These are phyloP conservation scores for Fonsecaea nubica DNA, from an alignment of 2,329 filamentous ascomycete genomes.

Conservation along the genomic window DNA sequence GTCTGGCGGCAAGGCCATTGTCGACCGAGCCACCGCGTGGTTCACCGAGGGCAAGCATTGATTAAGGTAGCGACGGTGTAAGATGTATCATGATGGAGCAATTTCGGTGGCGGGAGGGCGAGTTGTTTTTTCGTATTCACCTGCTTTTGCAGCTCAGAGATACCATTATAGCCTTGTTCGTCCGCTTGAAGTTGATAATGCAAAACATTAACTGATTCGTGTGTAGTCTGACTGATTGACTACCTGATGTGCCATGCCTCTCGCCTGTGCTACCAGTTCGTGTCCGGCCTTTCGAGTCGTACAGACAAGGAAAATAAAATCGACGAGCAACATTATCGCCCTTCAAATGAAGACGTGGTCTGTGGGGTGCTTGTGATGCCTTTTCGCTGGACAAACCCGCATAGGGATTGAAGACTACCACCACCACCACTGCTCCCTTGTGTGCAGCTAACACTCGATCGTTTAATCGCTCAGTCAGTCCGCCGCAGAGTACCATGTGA, in stretches of 20 bases:
- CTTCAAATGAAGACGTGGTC: not conserved
- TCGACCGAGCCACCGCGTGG: conserved; percentile 81
- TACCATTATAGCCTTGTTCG: conserved; percentile 13
- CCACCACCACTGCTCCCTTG: no score
- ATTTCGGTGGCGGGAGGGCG: not conserved
- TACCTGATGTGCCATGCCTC: not conserved
- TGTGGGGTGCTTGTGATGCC: not conserved
- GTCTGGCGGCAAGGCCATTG: conserved; percentile 73
- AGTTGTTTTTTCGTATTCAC: not conserved
- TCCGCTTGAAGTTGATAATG: conserved; percentile 3
- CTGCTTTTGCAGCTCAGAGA: conserved; percentile 1
- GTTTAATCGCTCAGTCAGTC: no score
- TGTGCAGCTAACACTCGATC: no score
- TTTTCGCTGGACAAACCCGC: not conserved
- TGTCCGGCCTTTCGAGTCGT: not conserved
- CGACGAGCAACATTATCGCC: not conserved
- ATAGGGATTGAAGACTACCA: no score
- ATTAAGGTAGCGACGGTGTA: conserved; percentile 5
- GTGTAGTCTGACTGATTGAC: not conserved
- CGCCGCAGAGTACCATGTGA: no score
- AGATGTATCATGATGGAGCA: not conserved
- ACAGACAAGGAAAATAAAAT: not conserved
- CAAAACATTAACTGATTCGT: not conserved
- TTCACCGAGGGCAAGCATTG: conserved; percentile 65
- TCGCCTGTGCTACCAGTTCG: not conserved